Evolutionary conservation across 352 stramenopile genomes (phyloP), one percentile per base, ranked within the genome.

Genomic region (Phytophthora palmivora): DNA sequence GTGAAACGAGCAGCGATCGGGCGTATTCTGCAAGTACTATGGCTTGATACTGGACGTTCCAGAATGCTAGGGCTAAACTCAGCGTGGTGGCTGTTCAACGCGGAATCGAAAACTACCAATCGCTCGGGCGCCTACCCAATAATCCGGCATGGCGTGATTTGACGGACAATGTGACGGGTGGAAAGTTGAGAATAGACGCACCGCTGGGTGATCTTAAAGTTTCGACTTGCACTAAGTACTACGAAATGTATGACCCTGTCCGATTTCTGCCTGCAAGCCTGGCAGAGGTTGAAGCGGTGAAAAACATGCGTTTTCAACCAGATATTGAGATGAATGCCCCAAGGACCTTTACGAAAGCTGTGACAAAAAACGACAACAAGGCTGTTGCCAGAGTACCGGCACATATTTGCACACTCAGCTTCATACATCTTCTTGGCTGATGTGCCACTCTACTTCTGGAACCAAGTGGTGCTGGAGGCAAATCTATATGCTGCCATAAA

Each of bases 201-300:
- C 10, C 42, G 33, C 33, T 52, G 30, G 55, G 56, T 14, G 33
- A 56, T 2, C 55, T 56, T 11, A 26, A 63, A 28, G 24, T 57
- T 33, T 44, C 26, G 21, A 24, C 16, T 15, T 7, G 19, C 56
- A 19, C 11, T 4, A 19, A 42, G 10, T 39, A 53, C 15, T 51
- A 51, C 21, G 30, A 59, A 28, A 47, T 36, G 33, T 60, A 33
- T n/a, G 58, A 66, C 36, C 41, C 49, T n/a, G 48, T 19, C 6
- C 30, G 14, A 16, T 28, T 46, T 15, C 30, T 50, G 11, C 48
- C 48, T 19, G 34, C 24, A n/a, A 66, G 47, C 19, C 41, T 66
- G 21, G 32, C 48, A 32, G 48, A 66, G 14, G 53, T 55, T n/a
- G 32, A 48, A 33, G 33, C 33, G 2, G 34, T 62, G 11, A 36